A percentile compares a stretch with the other conserved stretches of the same genome.
Evolutionary conservation across 1,284 basidiomycete species (phyloP).

Genomic region (Sporisorium reilianum): DNA sequence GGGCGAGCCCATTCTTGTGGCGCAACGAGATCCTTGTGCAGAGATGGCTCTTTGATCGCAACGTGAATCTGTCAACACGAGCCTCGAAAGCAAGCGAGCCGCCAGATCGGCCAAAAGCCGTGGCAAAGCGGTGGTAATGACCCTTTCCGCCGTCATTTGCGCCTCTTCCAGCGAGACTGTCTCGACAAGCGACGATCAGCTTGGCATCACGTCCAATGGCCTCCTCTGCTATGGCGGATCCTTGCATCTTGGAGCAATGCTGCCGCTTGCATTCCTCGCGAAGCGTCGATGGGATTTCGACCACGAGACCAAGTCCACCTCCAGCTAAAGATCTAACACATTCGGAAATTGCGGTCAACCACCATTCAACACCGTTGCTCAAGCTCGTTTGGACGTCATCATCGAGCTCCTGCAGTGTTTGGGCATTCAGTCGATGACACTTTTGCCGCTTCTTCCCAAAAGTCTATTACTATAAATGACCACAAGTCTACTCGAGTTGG

Average conservation of each 20-base stretch:
- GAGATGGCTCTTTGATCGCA: neutral
- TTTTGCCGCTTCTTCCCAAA: neutral
- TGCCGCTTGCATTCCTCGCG: conserved; percentile 2
- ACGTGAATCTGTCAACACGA: neutral
- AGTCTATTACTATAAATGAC: neutral
- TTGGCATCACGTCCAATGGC: neutral
- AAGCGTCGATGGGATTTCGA: conserved; percentile 1
- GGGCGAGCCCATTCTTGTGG: no score
- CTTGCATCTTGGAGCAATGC: neutral
- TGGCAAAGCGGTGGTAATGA: no score
- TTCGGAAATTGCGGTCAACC: neutral
- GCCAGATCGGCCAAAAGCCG: no score
- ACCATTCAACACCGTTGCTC: neutral
- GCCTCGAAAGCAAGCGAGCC: no score
- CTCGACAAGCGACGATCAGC: neutral
- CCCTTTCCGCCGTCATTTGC: no score
- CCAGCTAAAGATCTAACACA: conserved; percentile 5
- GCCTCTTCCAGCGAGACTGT: neutral
- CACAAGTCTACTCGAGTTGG: neutral
- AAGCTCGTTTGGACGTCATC: no score
- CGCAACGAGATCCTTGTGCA: no score
- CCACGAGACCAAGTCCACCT: neutral
- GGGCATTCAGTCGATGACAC: neutral
- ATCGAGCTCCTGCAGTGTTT: no score
- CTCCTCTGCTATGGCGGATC: neutral